Base-by-base conservation (phyloP, 2,329 filamentous ascomycete genomes). In the Trichoderma lentiforme region DNA sequence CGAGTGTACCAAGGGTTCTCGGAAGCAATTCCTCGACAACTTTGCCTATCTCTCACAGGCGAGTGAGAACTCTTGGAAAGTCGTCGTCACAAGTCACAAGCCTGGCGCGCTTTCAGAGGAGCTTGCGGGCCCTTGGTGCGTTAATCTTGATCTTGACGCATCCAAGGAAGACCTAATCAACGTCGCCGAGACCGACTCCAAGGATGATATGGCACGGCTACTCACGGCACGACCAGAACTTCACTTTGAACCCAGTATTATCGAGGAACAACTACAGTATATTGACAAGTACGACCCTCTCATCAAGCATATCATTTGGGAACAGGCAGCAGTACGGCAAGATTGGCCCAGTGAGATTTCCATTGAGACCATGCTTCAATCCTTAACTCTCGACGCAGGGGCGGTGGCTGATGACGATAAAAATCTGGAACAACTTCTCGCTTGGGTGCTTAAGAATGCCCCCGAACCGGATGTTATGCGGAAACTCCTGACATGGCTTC, bases 221-320 rank as follows among this genome's bases (percentile, higher is more conserved):
- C 53, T 72, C 24, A 72, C 63, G 15, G 62, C 71, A n/a, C 63
- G 72, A n/a, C 72, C 72, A 12, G 72, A 73, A n/a, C 72, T 73
- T 36, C 66, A 51, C 18, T 63, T 68, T 30, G 56, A 70, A 4
- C 56, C 28, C 4, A 21, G 36, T 21, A 9, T 58, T 9, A 57
- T 73, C 21, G 3, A 73, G 39, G n/a, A 76, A 30, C 62, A 78
- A 72, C 71, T 77, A 30, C 74, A 77, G 74, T 24, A 70, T 39
- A 58, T 78, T 36, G 61, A 73, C 2, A 43, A 28, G 9, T 70
- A 72, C 51, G 72, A 72, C 15, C 72, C 72, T 2, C 28, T 70
- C 11, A 24, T 66, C 21, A 60, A 58, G 18, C 70, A 70, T 30
- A 53, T 73, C 3, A 60, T 73, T 18, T 56, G 57, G 58, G 72